phyloP scores from a whole-genome alignment of 2,329 filamentous ascomycete genomes.

The Basipetospora chlamydospora region DNA sequence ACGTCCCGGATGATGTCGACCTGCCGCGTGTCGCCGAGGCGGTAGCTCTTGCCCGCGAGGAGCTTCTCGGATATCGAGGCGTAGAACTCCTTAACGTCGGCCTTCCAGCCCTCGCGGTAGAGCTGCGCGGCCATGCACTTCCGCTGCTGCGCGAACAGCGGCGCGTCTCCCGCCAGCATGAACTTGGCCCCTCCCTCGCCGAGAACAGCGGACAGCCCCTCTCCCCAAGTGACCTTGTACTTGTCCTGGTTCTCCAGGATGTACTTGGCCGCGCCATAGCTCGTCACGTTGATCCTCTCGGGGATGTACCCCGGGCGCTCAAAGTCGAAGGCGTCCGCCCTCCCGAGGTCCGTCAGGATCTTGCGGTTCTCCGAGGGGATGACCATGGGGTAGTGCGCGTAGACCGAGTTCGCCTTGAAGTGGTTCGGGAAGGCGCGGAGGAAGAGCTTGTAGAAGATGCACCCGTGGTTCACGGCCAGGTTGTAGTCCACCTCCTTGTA shows the following conservation, averaged over 20 bases:
- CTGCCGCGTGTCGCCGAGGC: slow-evolving; percentile 38
- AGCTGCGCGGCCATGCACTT: slow-evolving; percentile 41
- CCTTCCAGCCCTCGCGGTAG: slow-evolving; percentile 46
- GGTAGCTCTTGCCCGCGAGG: slow-evolving; percentile 49
- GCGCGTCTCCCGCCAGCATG: slow-evolving; percentile 38
- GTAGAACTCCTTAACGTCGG: slow-evolving; percentile 53
- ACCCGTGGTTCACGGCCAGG: slow-evolving; percentile 61
- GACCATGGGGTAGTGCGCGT: slow-evolving; percentile 63
- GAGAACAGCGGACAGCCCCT: slow-evolving; percentile 48
- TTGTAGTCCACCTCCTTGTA: slow-evolving; percentile 63
- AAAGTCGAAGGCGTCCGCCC: slow-evolving; percentile 56
- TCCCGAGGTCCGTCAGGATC: slow-evolving; percentile 53
- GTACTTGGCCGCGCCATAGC: slow-evolving; percentile 45
- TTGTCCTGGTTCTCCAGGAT: slow-evolving; percentile 45
- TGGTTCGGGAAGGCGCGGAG: slow-evolving; percentile 62
- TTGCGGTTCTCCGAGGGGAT: slow-evolving; percentile 58
- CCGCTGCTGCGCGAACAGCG: slow-evolving; percentile 32
- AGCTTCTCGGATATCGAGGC: slow-evolving; percentile 45
- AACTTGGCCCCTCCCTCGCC: slow-evolving; percentile 37
- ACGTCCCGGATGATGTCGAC: slow-evolving; percentile 60
- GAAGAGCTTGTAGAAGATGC: slow-evolving; percentile 74
- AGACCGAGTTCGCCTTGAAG: slow-evolving; percentile 65
- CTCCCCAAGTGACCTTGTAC: slow-evolving; percentile 52
- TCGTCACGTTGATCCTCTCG: slow-evolving; percentile 39
- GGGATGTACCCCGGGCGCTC: slow-evolving; percentile 40